phyloP scores from a whole-genome alignment of 768 basidiomycete species.

The Calocera cornea region DNA sequence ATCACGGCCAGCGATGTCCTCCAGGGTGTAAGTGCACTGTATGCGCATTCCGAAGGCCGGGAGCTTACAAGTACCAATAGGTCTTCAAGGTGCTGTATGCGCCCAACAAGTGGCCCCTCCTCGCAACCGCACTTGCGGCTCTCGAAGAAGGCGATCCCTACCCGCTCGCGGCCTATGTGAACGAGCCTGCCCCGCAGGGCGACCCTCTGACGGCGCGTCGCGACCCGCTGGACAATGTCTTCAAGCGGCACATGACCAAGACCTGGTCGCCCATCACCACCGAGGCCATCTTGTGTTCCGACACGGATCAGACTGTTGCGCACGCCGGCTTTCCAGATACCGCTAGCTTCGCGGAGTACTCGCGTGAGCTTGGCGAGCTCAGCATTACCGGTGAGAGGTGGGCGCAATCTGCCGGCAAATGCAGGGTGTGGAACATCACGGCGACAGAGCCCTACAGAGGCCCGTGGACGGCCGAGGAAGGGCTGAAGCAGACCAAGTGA shows the following conservation, averaged over 20 bases:
- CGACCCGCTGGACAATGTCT: slow-evolving; percentile 8
- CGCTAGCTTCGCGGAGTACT: background rate
- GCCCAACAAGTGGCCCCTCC: slow-evolving; percentile 6
- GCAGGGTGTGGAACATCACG: slow-evolving; percentile 8
- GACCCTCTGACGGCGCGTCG: background rate
- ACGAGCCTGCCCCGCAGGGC: background rate
- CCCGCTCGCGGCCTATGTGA: background rate
- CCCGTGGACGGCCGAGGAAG: slow-evolving; percentile 13
- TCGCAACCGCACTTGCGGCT: slow-evolving; percentile 8
- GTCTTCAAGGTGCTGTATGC: background rate
- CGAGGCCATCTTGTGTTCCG: slow-evolving; percentile 13
- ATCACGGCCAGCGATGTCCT: background rate
- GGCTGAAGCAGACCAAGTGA: slow-evolving; percentile 13
- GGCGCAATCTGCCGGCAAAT: slow-evolving; percentile 10
- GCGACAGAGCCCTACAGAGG: slow-evolving; percentile 8
- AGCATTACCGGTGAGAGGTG: slow-evolving; percentile 13
- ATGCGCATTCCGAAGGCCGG: no score
- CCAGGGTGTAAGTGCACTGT: background rate
- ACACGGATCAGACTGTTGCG: background rate
- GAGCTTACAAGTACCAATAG: no score
- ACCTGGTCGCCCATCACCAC: background rate
- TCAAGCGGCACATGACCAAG: slow-evolving; percentile 7
- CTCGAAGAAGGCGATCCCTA: slow-evolving; percentile 7
- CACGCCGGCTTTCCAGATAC: background rate
- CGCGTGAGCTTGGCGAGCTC: background rate